Percentiles rank a stretch among this genome's conserved stretches.
Conservation (phyloP, 192 early-diverging fungal genomes). For the Coemansia sp. region DNA sequence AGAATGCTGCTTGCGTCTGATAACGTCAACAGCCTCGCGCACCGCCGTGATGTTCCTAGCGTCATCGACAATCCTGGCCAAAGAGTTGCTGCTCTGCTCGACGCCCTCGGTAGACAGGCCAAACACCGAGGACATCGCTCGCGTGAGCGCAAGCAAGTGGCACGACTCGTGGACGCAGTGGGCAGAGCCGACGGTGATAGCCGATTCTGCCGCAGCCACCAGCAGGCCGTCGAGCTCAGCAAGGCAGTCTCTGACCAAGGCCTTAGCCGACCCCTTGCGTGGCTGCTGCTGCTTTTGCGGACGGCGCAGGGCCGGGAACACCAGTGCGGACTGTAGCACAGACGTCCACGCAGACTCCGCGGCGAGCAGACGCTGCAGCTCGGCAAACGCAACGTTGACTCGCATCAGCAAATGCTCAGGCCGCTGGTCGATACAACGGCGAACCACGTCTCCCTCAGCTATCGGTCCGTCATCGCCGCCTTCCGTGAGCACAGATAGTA, state of each 20-base stretch:
- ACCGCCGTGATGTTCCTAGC: slow-evolving; percentile 37
- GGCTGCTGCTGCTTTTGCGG: slow-evolving; percentile 20
- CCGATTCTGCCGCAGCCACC: slow-evolving; percentile 5
- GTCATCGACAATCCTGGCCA: slow-evolving; percentile 30
- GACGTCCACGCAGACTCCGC: slow-evolving; percentile 7
- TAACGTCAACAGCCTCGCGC: slow-evolving; percentile 36
- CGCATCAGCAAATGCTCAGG: slow-evolving; percentile 32
- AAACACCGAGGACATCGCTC: slow-evolving; percentile 16
- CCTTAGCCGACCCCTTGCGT: slow-evolving; percentile 31
- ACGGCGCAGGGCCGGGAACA: slow-evolving; percentile 26
- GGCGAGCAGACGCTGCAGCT: slow-evolving; percentile 17
- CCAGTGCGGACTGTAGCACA: slow-evolving; percentile 26
- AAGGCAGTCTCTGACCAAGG: slow-evolving; percentile 15
- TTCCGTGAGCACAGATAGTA: slow-evolving; percentile 10
- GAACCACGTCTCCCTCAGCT: not conserved
- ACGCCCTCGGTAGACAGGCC: slow-evolving; percentile 3
- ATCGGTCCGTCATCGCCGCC: no score
- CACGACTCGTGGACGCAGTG: slow-evolving; percentile 35
- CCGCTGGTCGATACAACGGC: slow-evolving; percentile 29
- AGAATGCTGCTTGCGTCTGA: slow-evolving; percentile 12
- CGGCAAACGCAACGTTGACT: slow-evolving; percentile 24
- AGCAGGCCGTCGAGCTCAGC: slow-evolving; percentile 28
- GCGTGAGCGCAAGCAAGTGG: slow-evolving; percentile 30
- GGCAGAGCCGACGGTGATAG: slow-evolving; percentile 33
- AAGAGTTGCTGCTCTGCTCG: not conserved